These are phyloP conservation scores for Peterozyma xylosa DNA, from an alignment of 805 yeast genomes.

Conservation along the genomic window DNA sequence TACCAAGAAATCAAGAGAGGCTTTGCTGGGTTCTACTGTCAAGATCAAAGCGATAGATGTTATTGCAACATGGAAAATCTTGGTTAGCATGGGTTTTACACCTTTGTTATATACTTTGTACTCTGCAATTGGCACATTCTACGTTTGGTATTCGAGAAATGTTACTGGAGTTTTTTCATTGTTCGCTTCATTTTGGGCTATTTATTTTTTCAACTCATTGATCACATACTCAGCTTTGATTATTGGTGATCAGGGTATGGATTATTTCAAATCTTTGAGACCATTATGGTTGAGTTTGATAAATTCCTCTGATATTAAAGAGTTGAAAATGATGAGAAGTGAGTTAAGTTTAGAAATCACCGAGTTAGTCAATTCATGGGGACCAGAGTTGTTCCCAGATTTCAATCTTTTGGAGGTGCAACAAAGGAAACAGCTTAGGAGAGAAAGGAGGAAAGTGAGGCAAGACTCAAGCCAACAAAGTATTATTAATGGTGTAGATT, in stretches of 20 bases:
- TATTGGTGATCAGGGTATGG: constrained; percentile 92
- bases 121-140: constrained; percentile 51
- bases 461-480: constrained; percentile 9
- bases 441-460: constrained; percentile 17
- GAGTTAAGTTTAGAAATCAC: constrained; percentile 69
- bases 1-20: constrained; percentile 62
- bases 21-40: constrained; percentile 81
- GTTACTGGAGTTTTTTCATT: constrained; percentile 2
- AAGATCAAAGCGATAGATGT: constrained; percentile 91
- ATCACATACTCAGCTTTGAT: constrained; percentile 88
- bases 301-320: constrained; percentile 46
- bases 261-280: constrained; percentile 71
- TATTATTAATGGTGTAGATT: constrained; percentile 11
- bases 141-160: constrained; percentile 13
- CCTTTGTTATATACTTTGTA: constrained; percentile 81
- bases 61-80: constrained; percentile 93
- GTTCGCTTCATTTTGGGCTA: constrained; percentile 26
- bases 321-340: constrained; percentile 54
- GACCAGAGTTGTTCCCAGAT: constrained; percentile 84
- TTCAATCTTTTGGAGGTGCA: constrained; percentile 51
- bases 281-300: constrained; percentile 68
- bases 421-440: constrained; percentile 8
- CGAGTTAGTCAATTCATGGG: constrained; percentile 68
- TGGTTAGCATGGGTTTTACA: constrained; percentile 82
- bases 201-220: constrained; percentile 58